Evolutionary conservation across 768 basidiomycete genomes (phyloP), one percentile per base, ranked within the genome.

Genomic region (Suillus hirtellus): DNA sequence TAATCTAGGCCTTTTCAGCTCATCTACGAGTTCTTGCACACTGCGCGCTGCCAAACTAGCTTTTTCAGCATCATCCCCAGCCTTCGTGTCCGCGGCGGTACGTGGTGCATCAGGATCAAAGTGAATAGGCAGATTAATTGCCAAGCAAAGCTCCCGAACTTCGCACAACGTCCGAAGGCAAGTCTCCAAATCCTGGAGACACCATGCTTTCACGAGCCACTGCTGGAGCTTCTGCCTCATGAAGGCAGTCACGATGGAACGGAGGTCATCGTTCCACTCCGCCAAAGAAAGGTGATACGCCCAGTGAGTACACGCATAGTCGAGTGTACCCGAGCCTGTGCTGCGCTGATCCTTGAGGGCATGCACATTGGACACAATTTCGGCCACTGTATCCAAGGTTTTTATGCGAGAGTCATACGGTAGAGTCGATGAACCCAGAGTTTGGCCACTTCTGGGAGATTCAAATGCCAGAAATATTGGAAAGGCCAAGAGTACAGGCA

Each of bases 381-480:
- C 17, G 10, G 38, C 24, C 5, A 58, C 38, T 12, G 10, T 5
- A 27, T 42, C 17, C 15, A 58, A 42, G 0, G 10, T 3, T 58
- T 27, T 24, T 42, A 58, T 27, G 5, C 4, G 55, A 17, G 2
- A 38, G 5, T 40, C 10, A 17, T 38, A 0, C 21, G 40, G 4
- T 9, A 17, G 0, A 2, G 9, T 40, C 1, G 38, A 58, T 12
- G 38, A 5, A 2, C 38, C 4, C 38, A 11, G 24, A 7, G 17
- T 27, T 27, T 27, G 10, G 5, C 17, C 24, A 27, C 1, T 27
- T 42, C 21, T 15, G 3, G 15, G 2, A 3, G 24, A 27, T 42
- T 58, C 55, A 19, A 58, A 58, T 12, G 55, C 24, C 4, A 58
- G 38, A 58, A 58, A 58, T 42, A 58, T 42, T 19, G 55, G 55